Percentiles rank a stretch among this genome's conserved stretches.
These are phyloP conservation scores for Naganishia kalamii DNA, from an alignment of 768 basidiomycete genomes.

Conservation along the genomic window DNA sequence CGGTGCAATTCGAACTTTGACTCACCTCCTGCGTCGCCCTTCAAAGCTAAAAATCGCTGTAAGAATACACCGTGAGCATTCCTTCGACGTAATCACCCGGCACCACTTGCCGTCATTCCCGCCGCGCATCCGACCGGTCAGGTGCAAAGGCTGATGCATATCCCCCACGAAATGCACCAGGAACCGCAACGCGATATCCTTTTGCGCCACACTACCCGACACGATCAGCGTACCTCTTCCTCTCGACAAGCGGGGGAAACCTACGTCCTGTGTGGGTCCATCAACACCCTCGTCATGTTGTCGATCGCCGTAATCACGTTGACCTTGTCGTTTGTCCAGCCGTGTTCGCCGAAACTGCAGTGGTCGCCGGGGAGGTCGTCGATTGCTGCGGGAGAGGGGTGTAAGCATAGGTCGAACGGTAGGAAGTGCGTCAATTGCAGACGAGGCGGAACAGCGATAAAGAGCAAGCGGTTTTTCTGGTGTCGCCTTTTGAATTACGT, in stretches of 20 bases:
- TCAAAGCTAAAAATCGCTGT: conserved; percentile 64
- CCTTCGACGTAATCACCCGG: not conserved
- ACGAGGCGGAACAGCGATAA: no score
- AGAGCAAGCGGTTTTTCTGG: no score
- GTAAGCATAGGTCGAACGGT: not conserved
- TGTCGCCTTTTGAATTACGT: no score
- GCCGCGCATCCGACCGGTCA: conserved; percentile 78
- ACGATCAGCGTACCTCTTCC: not conserved
- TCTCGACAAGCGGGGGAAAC: not conserved
- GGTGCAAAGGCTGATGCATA: conserved; percentile 86
- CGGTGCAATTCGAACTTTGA: not conserved
- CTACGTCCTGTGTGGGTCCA: conserved; percentile 35
- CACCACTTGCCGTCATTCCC: conserved; percentile 61
- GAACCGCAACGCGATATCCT: conserved; percentile 82
- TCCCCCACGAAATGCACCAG: conserved; percentile 89
- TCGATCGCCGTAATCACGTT: conserved; percentile 74
- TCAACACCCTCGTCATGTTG: conserved; percentile 65
- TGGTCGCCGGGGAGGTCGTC: conserved; percentile 70
- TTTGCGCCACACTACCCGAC: conserved; percentile 28
- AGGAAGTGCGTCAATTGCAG: no score
- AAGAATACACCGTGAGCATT: not conserved
- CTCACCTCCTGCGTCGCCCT: conserved; percentile 47
- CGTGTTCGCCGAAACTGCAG: conserved; percentile 68
- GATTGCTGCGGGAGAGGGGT: conserved; percentile 42
- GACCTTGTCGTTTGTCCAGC: conserved; percentile 56